Conservation (phyloP, 2,329 filamentous ascomycete species). For the Didymella exigua region DNA sequence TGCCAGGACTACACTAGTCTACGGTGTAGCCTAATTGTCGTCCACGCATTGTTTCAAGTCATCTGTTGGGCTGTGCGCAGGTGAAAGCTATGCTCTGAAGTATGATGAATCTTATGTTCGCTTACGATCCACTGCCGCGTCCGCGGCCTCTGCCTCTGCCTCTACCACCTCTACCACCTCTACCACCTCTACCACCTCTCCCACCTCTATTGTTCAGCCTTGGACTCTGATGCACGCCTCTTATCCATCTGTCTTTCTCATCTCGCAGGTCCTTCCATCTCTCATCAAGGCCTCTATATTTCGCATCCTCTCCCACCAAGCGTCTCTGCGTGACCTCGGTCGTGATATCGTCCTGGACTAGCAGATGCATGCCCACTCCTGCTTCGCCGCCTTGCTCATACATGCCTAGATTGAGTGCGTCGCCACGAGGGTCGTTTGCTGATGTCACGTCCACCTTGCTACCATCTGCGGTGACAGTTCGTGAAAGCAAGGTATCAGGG, state of each 20-base stretch:
- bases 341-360: conserved; percentile 47
- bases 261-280: conserved; percentile 47
- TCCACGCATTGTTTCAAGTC: too few relatives aligned
- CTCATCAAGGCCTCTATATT: conserved; percentile 41
- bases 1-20: too few relatives aligned
- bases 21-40: too few relatives aligned
- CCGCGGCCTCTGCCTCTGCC: too few relatives aligned
- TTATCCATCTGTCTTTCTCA: conserved; percentile 30
- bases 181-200: conserved; percentile 19
- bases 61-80: too few relatives aligned
- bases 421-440: conserved; percentile 42
- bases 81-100: too few relatives aligned
- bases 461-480: neutral
- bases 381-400: conserved; percentile 52
- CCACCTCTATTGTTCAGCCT: conserved; percentile 15
- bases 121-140: neutral
- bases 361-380: conserved; percentile 46
- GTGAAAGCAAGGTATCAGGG: conserved; percentile 50
- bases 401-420: conserved; percentile 51
- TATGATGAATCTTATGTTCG: too few relatives aligned
- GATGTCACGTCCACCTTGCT: conserved; percentile 31
- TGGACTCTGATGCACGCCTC: conserved; percentile 16
- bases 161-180: conserved; percentile 10
- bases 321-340: conserved; percentile 28
- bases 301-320: conserved; percentile 15